These are phyloP conservation scores for Ceratonia siliqua DNA, from an alignment of 306 rosid genomes.

Conservation along the genomic window DNA sequence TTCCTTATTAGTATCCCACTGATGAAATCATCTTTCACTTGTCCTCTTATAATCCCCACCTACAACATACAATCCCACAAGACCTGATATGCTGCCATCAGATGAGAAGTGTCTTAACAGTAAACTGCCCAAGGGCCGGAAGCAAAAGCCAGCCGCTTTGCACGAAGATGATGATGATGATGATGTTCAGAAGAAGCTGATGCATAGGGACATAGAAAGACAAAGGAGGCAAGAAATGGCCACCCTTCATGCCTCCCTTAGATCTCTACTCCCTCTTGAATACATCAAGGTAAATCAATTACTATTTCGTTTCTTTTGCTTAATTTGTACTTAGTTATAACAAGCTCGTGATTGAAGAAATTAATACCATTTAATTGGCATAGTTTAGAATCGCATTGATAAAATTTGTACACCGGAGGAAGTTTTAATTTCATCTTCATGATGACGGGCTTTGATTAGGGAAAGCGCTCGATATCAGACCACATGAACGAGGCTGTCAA, in stretches of 20 bases:
- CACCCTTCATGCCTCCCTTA: slow-evolving; percentile 38
- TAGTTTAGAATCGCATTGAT: no score
- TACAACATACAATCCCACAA: slow-evolving; percentile 28
- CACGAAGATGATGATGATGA: slow-evolving; percentile 21
- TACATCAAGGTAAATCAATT: slow-evolving; percentile 15
- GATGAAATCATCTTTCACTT: slow-evolving; percentile 40
- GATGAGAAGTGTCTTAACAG: slow-evolving; percentile 19
- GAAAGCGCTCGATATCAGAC: slow-evolving; percentile 51
- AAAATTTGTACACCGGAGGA: not conserved
- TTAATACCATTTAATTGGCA: no score
- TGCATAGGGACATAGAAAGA: slow-evolving; percentile 48
- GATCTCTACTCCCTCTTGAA: slow-evolving; percentile 37
- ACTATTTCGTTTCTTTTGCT: not conserved
- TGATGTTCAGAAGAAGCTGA: slow-evolving; percentile 24
- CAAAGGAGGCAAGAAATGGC: slow-evolving; percentile 59
- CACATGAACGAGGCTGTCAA: slow-evolving; percentile 44
- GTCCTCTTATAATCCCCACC: slow-evolving; percentile 34
- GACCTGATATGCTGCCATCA: slow-evolving; percentile 27
- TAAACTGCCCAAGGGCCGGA: slow-evolving; percentile 1
- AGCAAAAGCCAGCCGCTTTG: not conserved
- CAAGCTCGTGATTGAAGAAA: not conserved
- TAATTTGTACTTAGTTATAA: not conserved
- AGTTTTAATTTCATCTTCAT: not conserved
- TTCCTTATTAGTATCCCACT: slow-evolving; percentile 41
- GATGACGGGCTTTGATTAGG: slow-evolving; percentile 33